phyloP scores from a whole-genome alignment of 2,329 filamentous ascomycete genomes.

The Clonostachys chloroleuca region DNA sequence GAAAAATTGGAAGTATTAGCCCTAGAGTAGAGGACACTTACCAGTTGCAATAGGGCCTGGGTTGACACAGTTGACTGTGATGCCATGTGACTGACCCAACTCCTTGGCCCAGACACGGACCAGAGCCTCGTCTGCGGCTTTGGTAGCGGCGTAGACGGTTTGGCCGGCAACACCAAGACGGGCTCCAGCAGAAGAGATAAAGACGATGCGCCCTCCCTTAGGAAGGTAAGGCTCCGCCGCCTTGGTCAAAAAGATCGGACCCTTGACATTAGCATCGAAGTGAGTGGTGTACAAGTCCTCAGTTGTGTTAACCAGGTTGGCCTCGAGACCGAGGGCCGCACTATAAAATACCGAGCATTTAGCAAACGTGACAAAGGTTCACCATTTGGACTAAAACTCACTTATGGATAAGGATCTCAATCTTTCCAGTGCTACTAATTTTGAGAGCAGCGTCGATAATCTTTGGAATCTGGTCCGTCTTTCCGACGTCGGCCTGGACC shows the following conservation, averaged over 20 bases:
- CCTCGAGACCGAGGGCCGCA: constrained; percentile 6
- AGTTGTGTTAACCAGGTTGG: constrained; percentile 8
- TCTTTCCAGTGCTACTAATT: constrained; percentile 11
- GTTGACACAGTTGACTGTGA: constrained; percentile 22
- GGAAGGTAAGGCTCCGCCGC: constrained; percentile 19
- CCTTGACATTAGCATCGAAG: constrained; percentile 10
- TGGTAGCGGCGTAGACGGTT: constrained; percentile 24
- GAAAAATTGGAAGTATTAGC: constrained; percentile 5
- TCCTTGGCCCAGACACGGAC: constrained; percentile 23
- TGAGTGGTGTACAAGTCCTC: constrained; percentile 6
- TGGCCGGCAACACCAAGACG: constrained; percentile 8
- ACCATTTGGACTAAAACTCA: neutral
- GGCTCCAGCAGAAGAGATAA: constrained; percentile 10
- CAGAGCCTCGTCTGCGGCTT: constrained; percentile 22
- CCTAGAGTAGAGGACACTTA: constrained; percentile 20
- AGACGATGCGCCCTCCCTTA: constrained; percentile 15
- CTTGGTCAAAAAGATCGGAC: constrained; percentile 15
- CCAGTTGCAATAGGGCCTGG: constrained; percentile 17
- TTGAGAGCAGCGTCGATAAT: constrained; percentile 9
- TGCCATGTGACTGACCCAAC: constrained; percentile 21
- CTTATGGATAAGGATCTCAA: constrained; percentile 16
- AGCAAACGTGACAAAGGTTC: neutral
- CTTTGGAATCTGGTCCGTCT: constrained; percentile 8
- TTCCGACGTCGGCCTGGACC: constrained; percentile 9
- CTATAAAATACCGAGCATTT: neutral